Evolutionary conservation across 2,329 filamentous ascomycete genomes (phyloP).

Genomic region (Calonectria pteridis): DNA sequence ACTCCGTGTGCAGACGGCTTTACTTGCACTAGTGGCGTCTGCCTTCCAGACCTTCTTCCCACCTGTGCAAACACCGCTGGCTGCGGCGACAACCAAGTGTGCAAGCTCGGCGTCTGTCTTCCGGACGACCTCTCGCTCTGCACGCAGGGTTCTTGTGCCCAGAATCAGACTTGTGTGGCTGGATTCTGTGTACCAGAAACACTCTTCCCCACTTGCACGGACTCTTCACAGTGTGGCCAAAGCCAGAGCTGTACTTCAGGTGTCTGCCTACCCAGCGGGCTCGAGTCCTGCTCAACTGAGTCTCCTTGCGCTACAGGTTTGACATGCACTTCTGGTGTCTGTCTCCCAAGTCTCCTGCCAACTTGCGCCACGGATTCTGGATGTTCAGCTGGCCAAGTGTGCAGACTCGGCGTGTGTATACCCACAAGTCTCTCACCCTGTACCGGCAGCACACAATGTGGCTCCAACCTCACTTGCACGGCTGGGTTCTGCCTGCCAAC

Average conservation of each 20-base stretch:
- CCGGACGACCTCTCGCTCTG: neutral
- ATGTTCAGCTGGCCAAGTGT: neutral
- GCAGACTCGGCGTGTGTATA: slow-evolving; percentile 4
- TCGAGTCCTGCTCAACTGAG: neutral
- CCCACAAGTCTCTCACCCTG: neutral
- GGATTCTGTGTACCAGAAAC: slow-evolving; percentile 10
- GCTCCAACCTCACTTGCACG: neutral
- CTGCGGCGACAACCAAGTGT: neutral
- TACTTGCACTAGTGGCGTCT: neutral
- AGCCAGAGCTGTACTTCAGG: neutral
- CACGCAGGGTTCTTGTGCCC: neutral
- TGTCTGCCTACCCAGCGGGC: neutral
- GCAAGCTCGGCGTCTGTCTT: slow-evolving; percentile 11
- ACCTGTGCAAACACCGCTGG: neutral
- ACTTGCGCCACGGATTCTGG: neutral
- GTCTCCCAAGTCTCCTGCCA: neutral
- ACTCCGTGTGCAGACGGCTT: neutral
- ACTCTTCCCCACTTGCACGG: neutral
- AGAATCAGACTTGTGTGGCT: neutral
- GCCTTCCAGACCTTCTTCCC: neutral
- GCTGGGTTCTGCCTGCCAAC: slow-evolving; percentile 6
- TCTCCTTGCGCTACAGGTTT: neutral
- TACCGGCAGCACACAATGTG: neutral
- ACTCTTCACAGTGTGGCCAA: neutral
- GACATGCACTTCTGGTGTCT: neutral